Conservation (phyloP, 805 yeast species). For the Ogataea pini region DNA sequence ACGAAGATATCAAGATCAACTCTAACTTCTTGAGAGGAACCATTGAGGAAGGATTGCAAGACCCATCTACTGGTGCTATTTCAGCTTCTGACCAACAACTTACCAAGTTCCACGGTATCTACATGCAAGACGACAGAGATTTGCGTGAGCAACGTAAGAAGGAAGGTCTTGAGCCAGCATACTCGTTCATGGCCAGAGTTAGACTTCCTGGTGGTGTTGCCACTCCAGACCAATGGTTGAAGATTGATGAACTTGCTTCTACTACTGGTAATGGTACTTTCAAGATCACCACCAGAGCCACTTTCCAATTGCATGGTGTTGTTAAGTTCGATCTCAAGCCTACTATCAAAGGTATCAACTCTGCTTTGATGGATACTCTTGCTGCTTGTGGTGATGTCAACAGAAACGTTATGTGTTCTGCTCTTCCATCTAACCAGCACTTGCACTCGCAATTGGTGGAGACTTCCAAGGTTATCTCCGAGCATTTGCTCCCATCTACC, state of each 20-base stretch:
- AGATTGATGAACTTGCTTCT: constrained; percentile 78
- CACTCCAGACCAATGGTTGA: constrained; percentile 85
- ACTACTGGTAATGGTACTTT: constrained; percentile 88
- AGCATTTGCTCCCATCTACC: constrained; percentile 82
- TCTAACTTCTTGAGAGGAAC: constrained; percentile 92
- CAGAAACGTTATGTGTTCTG: constrained; percentile 91
- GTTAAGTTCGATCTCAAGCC: constrained; percentile 88
- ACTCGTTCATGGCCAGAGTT: constrained; percentile 94
- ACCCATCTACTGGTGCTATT: constrained; percentile 86
- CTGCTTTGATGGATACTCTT: constrained; percentile 86
- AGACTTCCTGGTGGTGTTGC: constrained; percentile 93
- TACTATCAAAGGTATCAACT: constrained; percentile 89
- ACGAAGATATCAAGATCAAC: constrained; percentile 90
- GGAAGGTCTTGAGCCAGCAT: constrained; percentile 93
- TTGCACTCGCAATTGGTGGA: constrained; percentile 74
- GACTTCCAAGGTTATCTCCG: constrained; percentile 67
- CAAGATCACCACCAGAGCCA: constrained; percentile 94
- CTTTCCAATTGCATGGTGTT: constrained; percentile 94
- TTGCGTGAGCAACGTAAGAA: constrained; percentile 89
- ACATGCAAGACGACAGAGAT: constrained; percentile 98
- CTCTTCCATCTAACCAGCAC: constrained; percentile 82
- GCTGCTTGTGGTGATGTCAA: constrained; percentile 99
- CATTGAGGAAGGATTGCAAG: constrained; percentile 80
- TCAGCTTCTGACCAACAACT: constrained; percentile 89
- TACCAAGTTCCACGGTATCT: constrained; percentile 96